Evolutionary conservation across 2,329 filamentous ascomycete genomes (phyloP), one percentile per base, ranked within the genome.

Genomic region (Elsinoe perseae): DNA sequence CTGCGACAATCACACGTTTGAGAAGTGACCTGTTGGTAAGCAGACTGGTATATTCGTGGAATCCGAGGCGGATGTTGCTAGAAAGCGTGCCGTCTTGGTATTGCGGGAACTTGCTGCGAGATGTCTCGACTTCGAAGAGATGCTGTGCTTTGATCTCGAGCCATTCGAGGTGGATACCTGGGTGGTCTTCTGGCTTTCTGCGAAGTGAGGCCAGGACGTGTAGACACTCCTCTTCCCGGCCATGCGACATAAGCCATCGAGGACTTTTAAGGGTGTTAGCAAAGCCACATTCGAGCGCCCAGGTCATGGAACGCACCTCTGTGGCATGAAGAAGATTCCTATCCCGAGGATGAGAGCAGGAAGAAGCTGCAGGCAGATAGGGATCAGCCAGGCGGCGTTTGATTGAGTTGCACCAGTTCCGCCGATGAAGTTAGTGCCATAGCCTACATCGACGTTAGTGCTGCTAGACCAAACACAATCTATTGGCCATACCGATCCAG

Each of bases 311-410:
- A 40, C n/a, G 16, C 27, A 58, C 56, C 50, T 54, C 18, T 57
- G 54, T 1, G 56, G 56, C n/a, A 59, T 50, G 55, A 57, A 88
- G 9, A 86, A 65, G 79, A 90, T 90, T 34, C 87, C 86, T 9
- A 78, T 63, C 25, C 84, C 80, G 1, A 92, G 78, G 3, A 89
- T 62, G 1, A 83, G 62, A 0, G 85, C 86, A 0, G 86, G 86
- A 0, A 77, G 75, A 2, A 90, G 75, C 64, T 92, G 87, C 0
- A 91, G 74, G 61, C 80, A 84, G 52, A 89, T 81, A 0, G 87
- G 87, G 0, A 87, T 72, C 0, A 88, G 77, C 87, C 87, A 93
- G 0, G 87, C 83, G 12, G 56, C 56, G 56, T 54, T 60, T 28
- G 52, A 65, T 59, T 55, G 66, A 52, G 48, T 62, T 50, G 57